Evolutionary conservation across 129 eudicot species (phyloP).

Genomic region (Dittrichia graveolens): DNA sequence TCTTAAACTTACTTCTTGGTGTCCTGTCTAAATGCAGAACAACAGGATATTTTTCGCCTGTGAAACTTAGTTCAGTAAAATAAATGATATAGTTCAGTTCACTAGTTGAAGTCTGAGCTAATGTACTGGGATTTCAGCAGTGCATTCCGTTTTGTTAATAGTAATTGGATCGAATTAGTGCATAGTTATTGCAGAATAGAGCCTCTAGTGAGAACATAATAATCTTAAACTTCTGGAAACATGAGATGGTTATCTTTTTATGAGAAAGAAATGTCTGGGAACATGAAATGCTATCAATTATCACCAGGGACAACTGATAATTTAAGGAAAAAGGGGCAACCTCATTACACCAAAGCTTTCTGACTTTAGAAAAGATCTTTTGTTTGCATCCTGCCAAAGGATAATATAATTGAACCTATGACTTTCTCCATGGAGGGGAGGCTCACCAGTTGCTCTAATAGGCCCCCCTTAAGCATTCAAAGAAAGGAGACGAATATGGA

Average conservation of each 20-base stretch:
- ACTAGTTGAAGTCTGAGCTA: neutral
- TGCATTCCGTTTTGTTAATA: neutral
- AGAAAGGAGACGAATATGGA: too few relatives aligned
- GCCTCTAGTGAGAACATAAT: neutral
- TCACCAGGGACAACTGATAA: neutral
- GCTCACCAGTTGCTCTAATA: too few relatives aligned
- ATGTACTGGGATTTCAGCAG: too few relatives aligned
- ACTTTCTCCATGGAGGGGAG: too few relatives aligned
- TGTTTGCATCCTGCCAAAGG: too few relatives aligned
- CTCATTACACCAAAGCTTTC: too few relatives aligned
- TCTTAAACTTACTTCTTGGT: neutral
- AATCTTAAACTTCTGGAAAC: neutral
- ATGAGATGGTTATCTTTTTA: neutral
- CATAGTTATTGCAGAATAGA: conserved; percentile 3
- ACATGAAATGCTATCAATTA: neutral
- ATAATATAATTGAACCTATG: too few relatives aligned
- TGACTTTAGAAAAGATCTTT: too few relatives aligned
- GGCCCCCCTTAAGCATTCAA: too few relatives aligned
- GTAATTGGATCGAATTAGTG: neutral
- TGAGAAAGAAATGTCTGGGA: neutral
- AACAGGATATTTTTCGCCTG: neutral
- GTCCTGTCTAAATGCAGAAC: neutral
- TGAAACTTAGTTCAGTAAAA: conserved; percentile 6
- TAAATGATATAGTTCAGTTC: conserved; percentile 9
- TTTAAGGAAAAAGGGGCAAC: too few relatives aligned